phyloP scores from a whole-genome alignment of 2,329 filamentous ascomycete genomes.

The Chaetomium olivaceum region DNA sequence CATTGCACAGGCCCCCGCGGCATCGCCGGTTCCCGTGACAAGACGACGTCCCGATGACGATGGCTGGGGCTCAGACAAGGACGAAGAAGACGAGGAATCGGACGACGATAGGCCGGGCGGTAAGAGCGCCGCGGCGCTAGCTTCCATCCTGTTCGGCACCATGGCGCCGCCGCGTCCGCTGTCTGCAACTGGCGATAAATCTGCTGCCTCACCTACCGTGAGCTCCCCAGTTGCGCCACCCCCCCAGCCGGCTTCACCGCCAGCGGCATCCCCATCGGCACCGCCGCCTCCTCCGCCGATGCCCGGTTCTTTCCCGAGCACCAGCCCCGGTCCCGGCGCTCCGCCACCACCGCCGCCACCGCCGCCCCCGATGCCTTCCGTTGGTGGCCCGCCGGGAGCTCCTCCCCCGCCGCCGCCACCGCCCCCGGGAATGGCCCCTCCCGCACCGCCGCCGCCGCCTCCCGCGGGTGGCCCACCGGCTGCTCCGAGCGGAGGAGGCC shows the following conservation, averaged over 20 bases:
- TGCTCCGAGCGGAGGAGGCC: conserved; percentile 43
- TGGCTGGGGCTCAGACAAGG: conserved; percentile 82
- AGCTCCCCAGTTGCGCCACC: conserved; percentile 45
- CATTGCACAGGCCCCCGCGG: conserved; percentile 64
- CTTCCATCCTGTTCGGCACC: conserved; percentile 92
- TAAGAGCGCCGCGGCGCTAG: conserved; percentile 84
- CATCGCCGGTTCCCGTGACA: conserved; percentile 53
- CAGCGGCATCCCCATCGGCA: conserved; percentile 34
- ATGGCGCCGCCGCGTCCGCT: conserved; percentile 92
- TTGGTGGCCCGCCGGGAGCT: conserved; percentile 33
- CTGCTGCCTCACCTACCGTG: conserved; percentile 40
- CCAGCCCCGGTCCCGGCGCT: conserved; percentile 31
- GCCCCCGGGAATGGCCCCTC: conserved; percentile 43
- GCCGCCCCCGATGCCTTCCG: conserved; percentile 42
- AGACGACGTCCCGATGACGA: conserved; percentile 59
- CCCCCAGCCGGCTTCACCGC: conserved; percentile 39
- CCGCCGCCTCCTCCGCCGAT: conserved; percentile 36
- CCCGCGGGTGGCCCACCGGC: conserved; percentile 44
- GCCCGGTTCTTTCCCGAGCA: conserved; percentile 24
- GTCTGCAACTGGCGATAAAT: conserved; percentile 76
- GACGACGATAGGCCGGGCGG: conserved; percentile 79
- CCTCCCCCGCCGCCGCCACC: conserved; percentile 40
- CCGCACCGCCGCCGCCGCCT: conserved; percentile 46
- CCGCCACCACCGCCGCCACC: conserved; percentile 42
- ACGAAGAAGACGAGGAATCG: conserved; percentile 62